Evolutionary conservation across 805 yeast genomes (phyloP), one percentile per base, ranked within the genome.

Genomic region (Lipomyces spencermartinsiae): DNA sequence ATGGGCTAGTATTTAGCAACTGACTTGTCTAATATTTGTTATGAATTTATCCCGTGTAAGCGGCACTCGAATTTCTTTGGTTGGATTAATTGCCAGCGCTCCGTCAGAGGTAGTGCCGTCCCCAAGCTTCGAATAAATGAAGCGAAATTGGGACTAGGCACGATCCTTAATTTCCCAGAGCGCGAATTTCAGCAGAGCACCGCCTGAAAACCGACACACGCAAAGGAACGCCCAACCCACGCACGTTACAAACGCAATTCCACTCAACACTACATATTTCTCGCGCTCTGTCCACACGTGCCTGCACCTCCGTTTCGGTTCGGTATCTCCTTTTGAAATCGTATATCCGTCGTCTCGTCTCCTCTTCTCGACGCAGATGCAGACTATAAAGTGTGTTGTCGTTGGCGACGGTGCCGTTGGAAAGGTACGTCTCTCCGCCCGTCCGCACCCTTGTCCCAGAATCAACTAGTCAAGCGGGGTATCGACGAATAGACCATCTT

Each of bases 351-450:
- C 14, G 31, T 25, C 34, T 25, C 57, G 19, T 53, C 34, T 25
- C 57, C 34, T 25, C 57, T 14, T 53, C 34, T 25, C 57, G 25
- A 9, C 34, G 57, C 57, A 25, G 57, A 68, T 65, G 71, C 71
- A 68, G 71, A 68, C 71, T 37, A 79, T 81, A 72, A 94, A 94
- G 82, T 95, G 98, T 85, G 98, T 95, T 73, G 98, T 94, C 73
- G 98, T 95, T 65, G 99, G 99, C 73, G 99, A 95, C 82, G 99
- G 99, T 91, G 98, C 98, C 74, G 98, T 95, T 72, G 99, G 99
- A 75, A 94, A 93, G 78, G 84, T 82, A 67, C 63, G 83, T 25
- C 22, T 62, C 1, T 31, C 43, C 8, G 2, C 37, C 34, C 29
- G 25, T 22, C 7, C 34, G n/a, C 29, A 6, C 35, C 31, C 34